These are phyloP conservation scores for Dactylella cylindrospora DNA, from an alignment of 2,329 filamentous ascomycete genomes.

Conservation along the genomic window DNA sequence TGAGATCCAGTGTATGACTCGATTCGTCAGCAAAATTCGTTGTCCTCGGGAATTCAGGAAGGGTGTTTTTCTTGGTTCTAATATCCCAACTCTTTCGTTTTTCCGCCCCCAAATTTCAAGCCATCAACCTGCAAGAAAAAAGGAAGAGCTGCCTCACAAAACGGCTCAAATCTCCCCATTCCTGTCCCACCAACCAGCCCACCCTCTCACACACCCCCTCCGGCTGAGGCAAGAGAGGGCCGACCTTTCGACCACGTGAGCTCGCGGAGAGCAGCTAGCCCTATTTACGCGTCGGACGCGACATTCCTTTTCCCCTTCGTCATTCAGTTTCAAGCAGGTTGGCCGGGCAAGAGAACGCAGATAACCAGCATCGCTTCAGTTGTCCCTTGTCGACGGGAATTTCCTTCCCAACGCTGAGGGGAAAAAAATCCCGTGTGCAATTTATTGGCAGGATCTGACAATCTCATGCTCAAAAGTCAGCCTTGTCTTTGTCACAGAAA, in stretches of 20 bases:
- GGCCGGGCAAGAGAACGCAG: constrained; percentile 16
- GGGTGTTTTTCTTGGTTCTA: neutral
- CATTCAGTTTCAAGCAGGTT: constrained; percentile 35
- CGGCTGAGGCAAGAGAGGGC: constrained; percentile 13
- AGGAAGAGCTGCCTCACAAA: constrained; percentile 33
- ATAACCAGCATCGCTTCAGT: constrained; percentile 12
- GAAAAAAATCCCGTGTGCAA: constrained; percentile 24
- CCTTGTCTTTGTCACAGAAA: neutral
- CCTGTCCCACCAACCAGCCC: constrained; percentile 16
- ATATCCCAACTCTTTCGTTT: constrained; percentile 8
- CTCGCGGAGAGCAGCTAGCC: constrained; percentile 25
- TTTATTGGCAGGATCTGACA: constrained; percentile 38
- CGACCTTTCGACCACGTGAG: constrained; percentile 42
- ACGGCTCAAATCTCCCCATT: constrained; percentile 10
- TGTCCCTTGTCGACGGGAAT: constrained; percentile 44
- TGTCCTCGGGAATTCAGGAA: constrained; percentile 22
- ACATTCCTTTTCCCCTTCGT: constrained; percentile 30
- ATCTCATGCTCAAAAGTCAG: constrained; percentile 14
- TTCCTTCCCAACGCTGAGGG: constrained; percentile 35
- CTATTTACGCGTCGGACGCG: constrained; percentile 42
- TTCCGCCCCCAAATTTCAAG: constrained; percentile 20
- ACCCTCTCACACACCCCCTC: constrained; percentile 17
- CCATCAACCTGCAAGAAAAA: constrained; percentile 16
- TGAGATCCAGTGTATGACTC: constrained; percentile 32
- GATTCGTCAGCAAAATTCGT: constrained; percentile 22